These are phyloP conservation scores for Gossypium arboreum DNA, from an alignment of 345 rosid species.

Conservation along the genomic window DNA sequence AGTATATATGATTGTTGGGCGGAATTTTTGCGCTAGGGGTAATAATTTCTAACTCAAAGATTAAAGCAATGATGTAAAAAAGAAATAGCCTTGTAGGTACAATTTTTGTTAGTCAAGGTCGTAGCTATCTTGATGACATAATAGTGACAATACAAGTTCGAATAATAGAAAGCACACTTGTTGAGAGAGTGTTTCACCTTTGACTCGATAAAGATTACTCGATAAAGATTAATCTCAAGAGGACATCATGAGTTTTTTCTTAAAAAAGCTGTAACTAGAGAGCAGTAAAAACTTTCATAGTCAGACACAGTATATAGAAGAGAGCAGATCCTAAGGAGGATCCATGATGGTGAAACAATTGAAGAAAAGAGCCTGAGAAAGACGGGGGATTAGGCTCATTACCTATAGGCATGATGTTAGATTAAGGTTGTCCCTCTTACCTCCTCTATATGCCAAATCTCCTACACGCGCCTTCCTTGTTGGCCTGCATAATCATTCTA, in stretches of 20 bases:
- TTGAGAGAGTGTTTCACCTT: no score
- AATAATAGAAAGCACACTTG: no score
- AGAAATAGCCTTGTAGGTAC: neutral
- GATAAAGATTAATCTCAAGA: no score
- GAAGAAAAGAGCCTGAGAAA: constrained; percentile 21
- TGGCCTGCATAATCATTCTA: constrained; percentile 7
- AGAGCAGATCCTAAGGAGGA: constrained; percentile 4
- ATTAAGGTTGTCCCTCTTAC: neutral
- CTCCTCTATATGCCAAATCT: neutral
- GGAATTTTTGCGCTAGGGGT: neutral
- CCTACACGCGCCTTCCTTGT: neutral
- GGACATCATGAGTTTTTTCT: no score
- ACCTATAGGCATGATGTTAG: neutral
- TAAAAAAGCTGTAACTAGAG: no score
- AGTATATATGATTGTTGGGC: neutral
- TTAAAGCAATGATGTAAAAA: neutral
- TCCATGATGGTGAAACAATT: constrained; percentile 12
- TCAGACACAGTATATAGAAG: neutral
- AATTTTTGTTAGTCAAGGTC: neutral
- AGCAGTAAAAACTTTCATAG: neutral
- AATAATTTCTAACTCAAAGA: neutral
- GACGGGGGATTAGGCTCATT: constrained; percentile 2
- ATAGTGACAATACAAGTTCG: no score
- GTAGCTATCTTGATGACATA: no score
- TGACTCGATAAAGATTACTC: no score